Base-by-base conservation (phyloP, 2,329 filamentous ascomycete species). In the Diplodia seriata region DNA sequence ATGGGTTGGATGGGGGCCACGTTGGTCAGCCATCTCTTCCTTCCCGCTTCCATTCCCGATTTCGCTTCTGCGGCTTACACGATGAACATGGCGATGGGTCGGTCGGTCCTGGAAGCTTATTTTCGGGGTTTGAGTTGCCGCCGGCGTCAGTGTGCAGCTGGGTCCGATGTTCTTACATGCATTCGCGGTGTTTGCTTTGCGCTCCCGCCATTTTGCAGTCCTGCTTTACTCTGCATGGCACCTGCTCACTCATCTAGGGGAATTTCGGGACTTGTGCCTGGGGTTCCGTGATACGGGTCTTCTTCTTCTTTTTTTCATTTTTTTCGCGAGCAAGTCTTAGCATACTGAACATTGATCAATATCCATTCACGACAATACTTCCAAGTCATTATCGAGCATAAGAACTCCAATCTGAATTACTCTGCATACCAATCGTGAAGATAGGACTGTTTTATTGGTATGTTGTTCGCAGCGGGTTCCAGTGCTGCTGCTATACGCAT, bases 171-270 rank as follows among this genome's bases (percentile, higher is more conserved):
- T 31, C 33, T 55, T 55, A 55, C 53, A 36, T 55, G 31, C 53
- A 55, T 18, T 31, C 31, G 31, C 53, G 1, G 11, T 51, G 49
- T 53, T 53, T 23, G 50, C 26, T 4, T 14, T 8, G 1, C 9
- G 5, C 50, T 53, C 29, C 29, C 23, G 2, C 7, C 33, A 36
- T 9, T 29, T 29, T 7, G 9, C 3, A 7, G 3, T 53, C 5
- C 29, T 8, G 4, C 14, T 53, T 4, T 53, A 7, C 29, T 4
- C 20, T 26, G 20, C 11, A 26, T 53, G 29, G 4, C 3, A 33
- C 14, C n/a, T 38, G 36, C 54, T 29, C 33, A 26, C 54, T 56
- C 33, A 56, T 56, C 54, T n/a, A 56, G n/a, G 18, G 38, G 54
- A 1, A 56, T 56, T 6, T 23, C 33, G 11, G 33, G 18, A 15